Base-by-base conservation (phyloP, 2,329 filamentous ascomycete genomes). In the Akanthomyces muscarius region DNA sequence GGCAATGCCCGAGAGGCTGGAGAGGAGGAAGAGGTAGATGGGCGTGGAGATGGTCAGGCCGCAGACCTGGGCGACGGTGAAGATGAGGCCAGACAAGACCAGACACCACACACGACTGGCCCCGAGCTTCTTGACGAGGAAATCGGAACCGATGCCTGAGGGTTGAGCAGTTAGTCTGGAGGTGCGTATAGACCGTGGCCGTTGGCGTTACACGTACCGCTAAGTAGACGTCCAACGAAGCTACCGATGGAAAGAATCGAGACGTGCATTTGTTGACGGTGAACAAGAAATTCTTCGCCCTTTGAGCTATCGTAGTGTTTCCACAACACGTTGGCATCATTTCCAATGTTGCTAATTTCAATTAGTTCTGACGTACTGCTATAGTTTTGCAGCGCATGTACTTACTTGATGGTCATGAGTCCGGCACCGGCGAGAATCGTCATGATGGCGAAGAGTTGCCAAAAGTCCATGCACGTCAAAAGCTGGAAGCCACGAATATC, bases 321-420 rank as follows among this genome's bases (percentile, higher is more conserved):
- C 95, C 95, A 98, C 1, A 99, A 82, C 3, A 92, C 92, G 72
- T 91, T 90, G 64, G 87, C 89, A 69, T 93, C 87, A 72, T 97
- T 96, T 50, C 95, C 95, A 71, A 98, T 97, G 70, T 99, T 99
- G 78, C 92, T 96, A 68, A 16, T 48, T 2, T 14, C 28, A 1
- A 44, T 64, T 23, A 64, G 57, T 44, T 5, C 25, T 33, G 13
- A 55, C 25, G 16, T 56, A 64, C 65, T 58, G 52, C 13, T 1
- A 45, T 23, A 50, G 36, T 42, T 11, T 23, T 6, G 11, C 6
- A 21, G 21, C 2, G 18, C 10, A 5, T 52, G 47, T 28, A 80
- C 89, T 76, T 82, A 96, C 92, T 99, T 99, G 77, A 99, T 99
- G 0, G 94, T 98, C 95, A 99, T 99, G 67, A 99, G 79, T 13